These are phyloP conservation scores for Alternaria sp. DNA, from an alignment of 2,329 filamentous ascomycete genomes.

Conservation along the genomic window DNA sequence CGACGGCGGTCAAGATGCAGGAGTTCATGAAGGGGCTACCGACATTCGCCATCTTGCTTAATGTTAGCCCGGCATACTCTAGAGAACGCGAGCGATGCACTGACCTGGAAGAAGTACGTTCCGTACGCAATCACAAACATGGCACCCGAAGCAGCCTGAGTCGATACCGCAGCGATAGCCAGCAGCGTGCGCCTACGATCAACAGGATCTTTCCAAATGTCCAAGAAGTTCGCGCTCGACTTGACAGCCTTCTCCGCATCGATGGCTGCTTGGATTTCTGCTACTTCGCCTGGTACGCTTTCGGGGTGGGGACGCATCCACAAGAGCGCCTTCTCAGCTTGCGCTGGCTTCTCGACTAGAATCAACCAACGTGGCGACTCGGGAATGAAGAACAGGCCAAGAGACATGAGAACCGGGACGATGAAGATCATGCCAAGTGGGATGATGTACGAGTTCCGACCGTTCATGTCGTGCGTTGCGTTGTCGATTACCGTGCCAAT, in stretches of 20 bases:
- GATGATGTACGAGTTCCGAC: constrained; percentile 50
- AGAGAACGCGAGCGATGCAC: background rate
- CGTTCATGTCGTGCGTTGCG: constrained; percentile 43
- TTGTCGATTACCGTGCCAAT: constrained; percentile 61
- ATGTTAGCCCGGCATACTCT: background rate
- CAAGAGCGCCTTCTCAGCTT: constrained; percentile 28
- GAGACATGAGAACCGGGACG: constrained; percentile 55
- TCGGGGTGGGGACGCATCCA: constrained; percentile 38
- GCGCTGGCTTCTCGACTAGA: constrained; percentile 23
- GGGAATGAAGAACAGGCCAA: constrained; percentile 47
- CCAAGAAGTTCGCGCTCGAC: constrained; percentile 57
- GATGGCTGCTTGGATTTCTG: constrained; percentile 37
- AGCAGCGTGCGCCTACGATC: constrained; percentile 60
- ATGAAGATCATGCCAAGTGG: constrained; percentile 62
- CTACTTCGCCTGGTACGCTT: constrained; percentile 28
- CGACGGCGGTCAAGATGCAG: constrained; percentile 62
- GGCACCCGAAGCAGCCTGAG: constrained; percentile 61
- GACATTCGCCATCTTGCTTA: constrained; percentile 34
- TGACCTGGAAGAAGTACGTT: constrained; percentile 41
- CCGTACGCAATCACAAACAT: constrained; percentile 55
- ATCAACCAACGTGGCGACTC: constrained; percentile 56
- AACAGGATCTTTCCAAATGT: constrained; percentile 60
- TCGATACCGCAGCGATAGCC: constrained; percentile 56
- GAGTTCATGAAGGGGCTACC: constrained; percentile 61
- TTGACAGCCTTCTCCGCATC: constrained; percentile 53